These are phyloP conservation scores for Rostrohypoxylon terebratum DNA, from an alignment of 495 filamentous ascomycete genomes.

Conservation along the genomic window DNA sequence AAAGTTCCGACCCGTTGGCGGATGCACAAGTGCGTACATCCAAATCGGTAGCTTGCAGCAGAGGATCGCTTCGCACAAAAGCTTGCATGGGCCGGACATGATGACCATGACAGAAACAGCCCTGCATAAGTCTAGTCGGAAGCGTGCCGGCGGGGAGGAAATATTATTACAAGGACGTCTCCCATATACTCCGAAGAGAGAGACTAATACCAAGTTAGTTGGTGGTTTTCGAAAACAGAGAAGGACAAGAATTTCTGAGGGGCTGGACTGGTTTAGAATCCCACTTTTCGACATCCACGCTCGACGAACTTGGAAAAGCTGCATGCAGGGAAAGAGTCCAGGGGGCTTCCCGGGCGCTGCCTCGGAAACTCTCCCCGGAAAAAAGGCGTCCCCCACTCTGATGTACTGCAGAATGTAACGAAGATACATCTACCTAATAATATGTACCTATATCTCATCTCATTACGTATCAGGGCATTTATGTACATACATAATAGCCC, in stretches of 20 bases:
- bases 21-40: slow-evolving; percentile 18
- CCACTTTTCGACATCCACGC: slow-evolving; percentile 24
- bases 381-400: slow-evolving; percentile 35
- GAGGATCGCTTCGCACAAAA: slow-evolving; percentile 25
- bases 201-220: slow-evolving; percentile 39
- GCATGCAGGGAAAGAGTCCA: slow-evolving; percentile 26
- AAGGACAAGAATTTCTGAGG: slow-evolving; percentile 22
- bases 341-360: slow-evolving; percentile 34
- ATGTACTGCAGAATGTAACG: slow-evolving; percentile 14
- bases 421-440: slow-evolving; percentile 11
- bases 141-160: slow-evolving; percentile 28
- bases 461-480: slow-evolving; percentile 22
- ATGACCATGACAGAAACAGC: slow-evolving; percentile 29
- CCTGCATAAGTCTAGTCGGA: slow-evolving; percentile 30
- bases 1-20: slow-evolving; percentile 36
- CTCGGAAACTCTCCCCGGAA: slow-evolving; percentile 44
- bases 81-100: slow-evolving; percentile 30
- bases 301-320: slow-evolving; percentile 42
- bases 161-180: slow-evolving; percentile 34
- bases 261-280: slow-evolving; percentile 39
- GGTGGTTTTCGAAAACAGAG: slow-evolving; percentile 26
- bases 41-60: slow-evolving; percentile 34
- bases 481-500: background rate
- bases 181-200: slow-evolving; percentile 15
- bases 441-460: slow-evolving; percentile 18